A percentile compares a stretch with the other conserved stretches of the same genome.
These are phyloP conservation scores for Escovopsis sp. DNA, from an alignment of 2,329 filamentous ascomycete species.

Conservation along the genomic window DNA sequence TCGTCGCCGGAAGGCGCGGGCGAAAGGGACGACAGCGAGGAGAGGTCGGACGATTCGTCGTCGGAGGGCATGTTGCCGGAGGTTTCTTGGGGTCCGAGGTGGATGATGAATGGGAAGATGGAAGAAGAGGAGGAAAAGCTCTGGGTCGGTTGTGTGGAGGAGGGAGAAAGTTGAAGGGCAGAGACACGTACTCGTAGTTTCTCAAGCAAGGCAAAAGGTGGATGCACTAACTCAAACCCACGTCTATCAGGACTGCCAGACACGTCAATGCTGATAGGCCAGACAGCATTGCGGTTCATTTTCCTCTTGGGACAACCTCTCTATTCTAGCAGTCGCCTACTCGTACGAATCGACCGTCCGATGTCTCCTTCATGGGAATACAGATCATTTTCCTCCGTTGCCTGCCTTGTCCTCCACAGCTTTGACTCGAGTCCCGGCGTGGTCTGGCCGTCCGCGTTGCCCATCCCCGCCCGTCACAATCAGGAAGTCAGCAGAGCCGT, in stretches of 20 bases:
- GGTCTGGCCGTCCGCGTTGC: conserved; percentile 1
- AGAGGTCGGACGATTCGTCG: conserved; percentile 50
- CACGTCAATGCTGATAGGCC: conserved; percentile 18
- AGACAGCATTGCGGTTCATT: conserved; percentile 13
- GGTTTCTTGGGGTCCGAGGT: too few species aligned
- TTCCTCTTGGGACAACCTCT: background rate
- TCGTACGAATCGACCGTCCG: background rate
- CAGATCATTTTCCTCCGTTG: background rate
- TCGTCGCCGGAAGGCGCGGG: conserved; percentile 30
- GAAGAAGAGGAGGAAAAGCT: too few species aligned
- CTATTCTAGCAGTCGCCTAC: conserved; percentile 1
- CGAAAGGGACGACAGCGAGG: conserved; percentile 37
- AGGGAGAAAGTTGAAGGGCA: conserved; percentile 16
- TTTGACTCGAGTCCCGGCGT: conserved; percentile 2
- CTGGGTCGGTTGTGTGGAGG: conserved; percentile 9
- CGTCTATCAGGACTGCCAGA: conserved; percentile 16
- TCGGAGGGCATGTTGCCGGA: conserved; percentile 37
- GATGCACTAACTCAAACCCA: conserved; percentile 17
- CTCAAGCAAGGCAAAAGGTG: conserved; percentile 12
- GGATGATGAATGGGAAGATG: too few species aligned
- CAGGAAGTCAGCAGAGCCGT: conserved; percentile 1
- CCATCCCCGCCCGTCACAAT: conserved; percentile 5
- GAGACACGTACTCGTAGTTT: conserved; percentile 13
- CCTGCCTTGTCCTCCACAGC: background rate
- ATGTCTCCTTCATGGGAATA: background rate